Evolutionary conservation across 306 rosid species (phyloP).

Genomic region (Dicorynia guianensis): DNA sequence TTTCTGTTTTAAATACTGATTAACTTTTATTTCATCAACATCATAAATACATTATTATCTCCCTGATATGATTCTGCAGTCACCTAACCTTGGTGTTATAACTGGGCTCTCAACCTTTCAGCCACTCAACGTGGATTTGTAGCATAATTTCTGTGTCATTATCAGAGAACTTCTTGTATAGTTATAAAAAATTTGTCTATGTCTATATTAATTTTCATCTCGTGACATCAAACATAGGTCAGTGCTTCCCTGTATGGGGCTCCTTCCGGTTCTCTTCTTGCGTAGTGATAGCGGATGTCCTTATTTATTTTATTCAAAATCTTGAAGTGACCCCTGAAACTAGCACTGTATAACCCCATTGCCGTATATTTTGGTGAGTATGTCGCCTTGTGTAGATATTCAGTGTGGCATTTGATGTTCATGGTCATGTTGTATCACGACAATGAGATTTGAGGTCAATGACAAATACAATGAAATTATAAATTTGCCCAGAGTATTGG

Average conservation of each 20-base stretch:
- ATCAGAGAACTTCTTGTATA: conserved; percentile 17
- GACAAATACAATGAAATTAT: conserved; percentile 34
- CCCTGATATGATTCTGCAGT: conserved; percentile 61
- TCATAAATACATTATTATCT: conserved; percentile 8
- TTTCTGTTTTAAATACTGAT: too few species aligned
- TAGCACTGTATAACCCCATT: conserved; percentile 33
- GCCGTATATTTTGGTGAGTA: conserved; percentile 29
- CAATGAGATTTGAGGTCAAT: conserved; percentile 8
- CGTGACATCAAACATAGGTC: conserved; percentile 56
- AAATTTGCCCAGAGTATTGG: not conserved
- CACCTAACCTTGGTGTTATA: conserved; percentile 88
- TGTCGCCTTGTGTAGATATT: conserved; percentile 21
- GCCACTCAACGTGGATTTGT: conserved; percentile 92
- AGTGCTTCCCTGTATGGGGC: conserved; percentile 98
- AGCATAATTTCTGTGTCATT: conserved; percentile 59
- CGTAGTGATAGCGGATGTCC: conserved; percentile 85
- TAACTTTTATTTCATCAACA: not conserved
- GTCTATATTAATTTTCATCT: conserved; percentile 25
- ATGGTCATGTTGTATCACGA: conserved; percentile 1
- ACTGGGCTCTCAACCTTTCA: conserved; percentile 84
- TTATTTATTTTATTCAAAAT: conserved; percentile 68
- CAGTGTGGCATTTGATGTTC: conserved; percentile 20
- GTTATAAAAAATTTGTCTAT: conserved; percentile 24
- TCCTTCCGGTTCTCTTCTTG: conserved; percentile 86
- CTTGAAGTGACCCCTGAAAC: conserved; percentile 62